Evolutionary conservation across 1,284 basidiomycete species (phyloP).

Genomic region (Sanguinoderma infundibulare): DNA sequence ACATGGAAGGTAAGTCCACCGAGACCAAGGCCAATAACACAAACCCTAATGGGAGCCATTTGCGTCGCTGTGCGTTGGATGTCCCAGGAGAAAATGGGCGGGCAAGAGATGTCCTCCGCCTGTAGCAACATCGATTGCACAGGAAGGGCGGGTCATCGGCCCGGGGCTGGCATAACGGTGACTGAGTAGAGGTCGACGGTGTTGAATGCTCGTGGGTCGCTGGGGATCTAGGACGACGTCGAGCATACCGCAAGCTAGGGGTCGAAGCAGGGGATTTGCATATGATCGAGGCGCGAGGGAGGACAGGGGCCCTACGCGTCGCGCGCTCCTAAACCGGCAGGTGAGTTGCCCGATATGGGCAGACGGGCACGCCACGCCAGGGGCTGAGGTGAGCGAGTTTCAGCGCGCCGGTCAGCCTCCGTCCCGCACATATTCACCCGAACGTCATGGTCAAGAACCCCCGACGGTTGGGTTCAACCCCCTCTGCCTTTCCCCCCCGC

Average conservation of each 20-base stretch:
- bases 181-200: neutral
- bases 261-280: neutral
- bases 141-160: conserved; percentile 2
- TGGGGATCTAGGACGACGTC: neutral
- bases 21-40: conserved; percentile 78
- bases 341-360: conserved; percentile 10
- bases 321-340: conserved; percentile 1
- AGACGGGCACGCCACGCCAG: conserved; percentile 9
- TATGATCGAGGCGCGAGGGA: neutral
- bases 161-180: neutral
- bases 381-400: neutral
- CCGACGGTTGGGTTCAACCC: neutral
- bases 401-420: no score
- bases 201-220: neutral
- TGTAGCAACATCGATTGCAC: no score
- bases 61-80: neutral
- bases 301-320: no score
- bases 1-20: conserved; percentile 79
- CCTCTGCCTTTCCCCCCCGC: neutral
- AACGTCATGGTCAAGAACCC: neutral
- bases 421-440: neutral
- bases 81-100: neutral
- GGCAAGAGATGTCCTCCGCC: neutral
- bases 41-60: conserved; percentile 63
- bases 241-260: neutral